A percentile compares a stretch with the other conserved stretches of the same genome.
Conservation (phyloP, 352 stramenopile species). For the Globisporangium cederbergense region DNA sequence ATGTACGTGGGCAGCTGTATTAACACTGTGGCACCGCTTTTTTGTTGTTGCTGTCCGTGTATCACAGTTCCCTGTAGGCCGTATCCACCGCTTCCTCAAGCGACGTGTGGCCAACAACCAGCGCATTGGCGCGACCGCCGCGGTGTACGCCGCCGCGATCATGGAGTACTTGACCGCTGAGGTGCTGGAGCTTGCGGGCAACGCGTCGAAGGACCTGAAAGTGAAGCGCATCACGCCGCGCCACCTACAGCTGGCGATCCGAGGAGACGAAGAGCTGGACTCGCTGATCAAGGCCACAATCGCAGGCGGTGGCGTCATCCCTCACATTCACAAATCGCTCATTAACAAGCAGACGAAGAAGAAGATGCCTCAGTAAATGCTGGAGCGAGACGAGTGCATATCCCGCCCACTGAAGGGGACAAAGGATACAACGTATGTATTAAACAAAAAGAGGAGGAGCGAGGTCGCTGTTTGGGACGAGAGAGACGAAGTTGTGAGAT, state of each 20-base stretch:
- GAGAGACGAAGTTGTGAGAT: constrained; percentile 1
- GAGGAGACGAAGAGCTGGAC: constrained; percentile 99
- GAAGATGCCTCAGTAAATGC: constrained; percentile 67
- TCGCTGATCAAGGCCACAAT: constrained; percentile 99
- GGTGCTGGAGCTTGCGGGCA: constrained; percentile 98
- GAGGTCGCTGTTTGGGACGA: constrained; percentile 5
- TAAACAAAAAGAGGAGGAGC: constrained; percentile 7
- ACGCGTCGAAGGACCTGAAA: constrained; percentile 96
- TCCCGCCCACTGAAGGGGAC: background rate
- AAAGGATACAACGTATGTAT: constrained; percentile 16
- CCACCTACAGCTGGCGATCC: constrained; percentile 99
- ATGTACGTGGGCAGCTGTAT: background rate
- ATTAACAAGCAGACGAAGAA: constrained; percentile 98
- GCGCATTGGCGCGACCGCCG: constrained; percentile 98
- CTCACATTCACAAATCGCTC: constrained; percentile 99
- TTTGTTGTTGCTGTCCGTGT: constrained; percentile 9
- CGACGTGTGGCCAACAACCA: constrained; percentile 97
- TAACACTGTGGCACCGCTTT: constrained; percentile 1
- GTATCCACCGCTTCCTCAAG: constrained; percentile 99
- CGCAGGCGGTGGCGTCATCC: constrained; percentile 99
- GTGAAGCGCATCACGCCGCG: constrained; percentile 98
- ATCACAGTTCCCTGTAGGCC: constrained; percentile 96
- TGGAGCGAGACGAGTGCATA: background rate
- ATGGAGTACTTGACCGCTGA: constrained; percentile 99
- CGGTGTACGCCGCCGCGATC: constrained; percentile 99